Evolutionary conservation across 805 yeast species (phyloP), one percentile per base, ranked within the genome.

Genomic region (Hanseniaspora clermontiae): DNA sequence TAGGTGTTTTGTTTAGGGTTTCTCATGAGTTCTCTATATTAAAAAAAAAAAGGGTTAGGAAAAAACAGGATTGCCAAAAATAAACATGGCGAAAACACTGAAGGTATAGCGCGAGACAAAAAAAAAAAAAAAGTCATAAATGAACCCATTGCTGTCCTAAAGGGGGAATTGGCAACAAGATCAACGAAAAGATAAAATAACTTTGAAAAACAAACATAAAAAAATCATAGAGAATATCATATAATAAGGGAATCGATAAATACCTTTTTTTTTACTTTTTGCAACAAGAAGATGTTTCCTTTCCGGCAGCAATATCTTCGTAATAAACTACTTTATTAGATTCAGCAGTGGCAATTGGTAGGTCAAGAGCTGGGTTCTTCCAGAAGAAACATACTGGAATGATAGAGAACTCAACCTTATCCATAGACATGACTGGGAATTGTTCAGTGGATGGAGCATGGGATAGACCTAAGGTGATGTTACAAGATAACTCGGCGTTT

Each of bases 371-470:
- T 39, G 95, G 95, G 70, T 85, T 85, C 65, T 73, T 79, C 63
- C 80, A 81, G 66, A 84, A 85, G 79, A 85, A 85, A 57, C 86
- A 84, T 63, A 78, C 74, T 55, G 95, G 95, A 48, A 77, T 75
- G 57, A 85, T 75, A 58, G 78, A 75, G 62, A 84, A 81, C 63
- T 76, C 79, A 72, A 83, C 81, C 60, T 81, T 81, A 71, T 85
- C 95, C 57, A 83, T 86, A 37, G 93, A 90, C 95, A 85, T 85
- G 53, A 85, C 90, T 50, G 95, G 95, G 83, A 86, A 85, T 69
- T 85, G 91, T 72, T 85, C 95, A 39, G 83, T 81, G 65, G 87
- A 77, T 63, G 93, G 93, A 64, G 84, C 78, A 66, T 85, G 95
- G 3, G 91, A 85, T 72, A 85, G 77, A 31, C 87, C 89, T 66